phyloP scores from a whole-genome alignment of 345 rosid genomes.

The Eutrema japonicum region DNA sequence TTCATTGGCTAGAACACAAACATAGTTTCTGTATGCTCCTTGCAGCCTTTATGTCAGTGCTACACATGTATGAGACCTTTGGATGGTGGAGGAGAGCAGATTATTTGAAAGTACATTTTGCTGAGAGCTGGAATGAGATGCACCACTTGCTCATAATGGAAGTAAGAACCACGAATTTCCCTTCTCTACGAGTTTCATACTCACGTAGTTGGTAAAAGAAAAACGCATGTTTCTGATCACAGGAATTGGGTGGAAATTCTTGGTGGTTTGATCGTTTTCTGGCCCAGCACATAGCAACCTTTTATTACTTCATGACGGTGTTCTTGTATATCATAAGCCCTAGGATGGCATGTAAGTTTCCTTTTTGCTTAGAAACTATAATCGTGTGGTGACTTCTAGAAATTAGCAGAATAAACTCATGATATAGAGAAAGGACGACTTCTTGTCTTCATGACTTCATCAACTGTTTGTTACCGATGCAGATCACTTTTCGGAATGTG shows the following conservation, averaged over 20 bases:
- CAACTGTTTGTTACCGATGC: conserved; percentile 36
- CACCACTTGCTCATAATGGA: conserved; percentile 99
- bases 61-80: conserved; percentile 98
- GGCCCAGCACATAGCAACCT: conserved; percentile 75
- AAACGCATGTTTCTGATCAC: conserved; percentile 39
- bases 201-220: conserved; percentile 11
- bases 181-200: conserved; percentile 3
- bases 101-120: conserved; percentile 95
- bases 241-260: conserved; percentile 95
- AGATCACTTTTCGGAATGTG: conserved; percentile 98
- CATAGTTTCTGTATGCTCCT: conserved; percentile 21
- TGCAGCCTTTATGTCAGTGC: conserved; percentile 91
- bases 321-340: conserved; percentile 90
- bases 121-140: conserved; percentile 99
- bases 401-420: background rate
- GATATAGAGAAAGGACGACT: background rate
- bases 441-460: conserved; percentile 14
- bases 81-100: conserved; percentile 99
- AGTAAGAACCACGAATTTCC: conserved; percentile 50
- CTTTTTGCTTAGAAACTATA: background rate
- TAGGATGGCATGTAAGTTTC: conserved; percentile 95
- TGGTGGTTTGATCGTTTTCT: conserved; percentile 99
- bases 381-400: background rate
- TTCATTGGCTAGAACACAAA: background rate
- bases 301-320: conserved; percentile 89